Percentiles rank a stretch among this genome's conserved stretches.
Conservation (phyloP, 768 basidiomycete genomes). For the Mycena vitilis region DNA sequence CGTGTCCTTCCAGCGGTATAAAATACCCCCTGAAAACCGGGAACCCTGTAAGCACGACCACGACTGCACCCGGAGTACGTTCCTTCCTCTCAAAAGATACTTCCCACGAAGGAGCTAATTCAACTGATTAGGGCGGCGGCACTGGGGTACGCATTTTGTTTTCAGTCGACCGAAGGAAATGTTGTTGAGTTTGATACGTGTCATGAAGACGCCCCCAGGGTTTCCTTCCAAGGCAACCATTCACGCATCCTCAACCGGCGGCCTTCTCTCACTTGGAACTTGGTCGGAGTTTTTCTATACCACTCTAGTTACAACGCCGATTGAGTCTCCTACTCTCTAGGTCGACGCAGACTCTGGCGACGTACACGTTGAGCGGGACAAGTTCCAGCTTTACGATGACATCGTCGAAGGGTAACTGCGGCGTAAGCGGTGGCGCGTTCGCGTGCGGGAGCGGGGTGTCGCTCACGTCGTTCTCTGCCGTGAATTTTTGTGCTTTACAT, state of each 20-base stretch:
- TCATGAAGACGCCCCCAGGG: conserved; percentile 20
- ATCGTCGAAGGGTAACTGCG: conserved; percentile 58
- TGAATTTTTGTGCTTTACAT: conserved; percentile 33
- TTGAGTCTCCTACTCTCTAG: no score
- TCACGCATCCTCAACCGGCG: conserved; percentile 47
- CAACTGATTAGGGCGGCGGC: background rate
- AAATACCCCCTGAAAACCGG: conserved; percentile 60
- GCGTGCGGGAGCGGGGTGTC: conserved; percentile 54
- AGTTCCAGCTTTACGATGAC: conserved; percentile 53
- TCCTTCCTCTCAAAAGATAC: background rate
- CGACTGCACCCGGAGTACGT: background rate
- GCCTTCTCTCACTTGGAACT: conserved; percentile 56
- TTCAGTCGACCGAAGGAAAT: background rate
- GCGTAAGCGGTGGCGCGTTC: conserved; percentile 48
- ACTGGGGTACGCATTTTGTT: conserved; percentile 10
- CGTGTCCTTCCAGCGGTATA: conserved; percentile 59
- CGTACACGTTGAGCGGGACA: conserved; percentile 51
- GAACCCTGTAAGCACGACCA: background rate
- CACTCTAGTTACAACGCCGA: no score
- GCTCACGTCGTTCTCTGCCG: conserved; percentile 52
- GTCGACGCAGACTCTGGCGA: conserved; percentile 57
- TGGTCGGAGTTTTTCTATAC: conserved; percentile 38
- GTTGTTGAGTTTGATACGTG: background rate
- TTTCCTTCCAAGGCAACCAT: conserved; percentile 51
- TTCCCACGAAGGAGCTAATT: background rate